These are phyloP conservation scores for Penicillium sp. DNA, from an alignment of 2,329 filamentous ascomycete genomes.

Conservation along the genomic window DNA sequence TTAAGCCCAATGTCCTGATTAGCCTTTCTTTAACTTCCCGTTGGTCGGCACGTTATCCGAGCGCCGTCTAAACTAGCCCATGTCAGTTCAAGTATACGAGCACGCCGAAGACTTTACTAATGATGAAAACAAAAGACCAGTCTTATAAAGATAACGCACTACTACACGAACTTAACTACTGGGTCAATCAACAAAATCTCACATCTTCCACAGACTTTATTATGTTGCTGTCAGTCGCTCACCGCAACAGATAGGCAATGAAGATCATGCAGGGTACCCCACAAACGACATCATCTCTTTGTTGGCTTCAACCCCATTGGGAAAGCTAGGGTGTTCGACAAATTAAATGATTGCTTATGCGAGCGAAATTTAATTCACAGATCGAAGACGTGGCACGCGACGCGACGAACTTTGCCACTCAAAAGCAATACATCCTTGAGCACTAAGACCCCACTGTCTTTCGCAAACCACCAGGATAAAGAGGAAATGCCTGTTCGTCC, in stretches of 20 bases:
- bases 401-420: background rate
- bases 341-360: background rate
- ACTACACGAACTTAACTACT: too few species aligned
- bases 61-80: background rate
- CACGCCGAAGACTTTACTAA: background rate
- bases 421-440: background rate
- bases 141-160: background rate
- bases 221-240: slow-evolving; percentile 11
- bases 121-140: background rate
- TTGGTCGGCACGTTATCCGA: background rate
- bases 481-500: slow-evolving; percentile 46
- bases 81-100: background rate
- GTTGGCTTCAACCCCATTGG: slow-evolving; percentile 27
- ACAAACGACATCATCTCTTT: slow-evolving; percentile 38
- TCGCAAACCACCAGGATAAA: slow-evolving; percentile 38
- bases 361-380: background rate
- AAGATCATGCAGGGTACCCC: slow-evolving; percentile 31
- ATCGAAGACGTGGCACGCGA: background rate
- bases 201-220: background rate
- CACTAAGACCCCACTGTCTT: slow-evolving; percentile 18
- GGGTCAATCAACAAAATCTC: background rate
- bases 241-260: slow-evolving; percentile 34
- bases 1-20: background rate
- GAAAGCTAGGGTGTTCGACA: slow-evolving; percentile 21
- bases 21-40: background rate